Evolutionary conservation across 176 grass and related monocot genomes (phyloP), one percentile per base, ranked within the genome.

Genomic region (Oryza glumipatula): DNA sequence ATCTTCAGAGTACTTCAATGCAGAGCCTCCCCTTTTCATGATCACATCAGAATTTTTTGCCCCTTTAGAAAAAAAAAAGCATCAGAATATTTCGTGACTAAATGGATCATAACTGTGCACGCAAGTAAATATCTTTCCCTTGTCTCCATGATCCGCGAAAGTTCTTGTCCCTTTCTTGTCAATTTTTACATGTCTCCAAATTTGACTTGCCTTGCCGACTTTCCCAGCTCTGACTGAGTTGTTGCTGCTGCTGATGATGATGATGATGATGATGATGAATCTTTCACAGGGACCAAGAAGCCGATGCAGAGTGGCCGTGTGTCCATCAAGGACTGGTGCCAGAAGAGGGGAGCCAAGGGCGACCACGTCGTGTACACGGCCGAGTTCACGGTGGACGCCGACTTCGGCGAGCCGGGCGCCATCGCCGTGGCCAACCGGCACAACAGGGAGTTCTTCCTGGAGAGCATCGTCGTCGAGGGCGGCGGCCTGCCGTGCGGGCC

Each of bases 381-480:
- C 11, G 93, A 96, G 84, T 96, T 99, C 89, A 87, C 51, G 67
- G 87, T 96, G 70, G 93, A 94, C 65, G 72, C 90, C 3, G 81
- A 70, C 52, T 99, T 99, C 15, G 89, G 96, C 28, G 91, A 96
- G 86, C 96, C 96, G 0, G 91, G 96, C 5, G 93, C 93, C 10
- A 80, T 99, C 65, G 85, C 88, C 1, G 86, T 99, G 74, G 58
- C 87, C 60, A 99, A 99, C 70, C 83, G 89, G 39, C 93, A 99
- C 91, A 88, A 87, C 80, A 83, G 79, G 67, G 96, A 99, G 81
- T 96, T 99, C 88, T 99, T 99, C 81, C 79, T 99, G 23, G 93
- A 96, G 84, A 96, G 91, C 91, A 84, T 99, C 73, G 79, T 95
- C 43, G 47, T 99, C 8, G 91, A 99, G 88, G 94, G 93, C 14